A percentile compares a stretch with the other conserved stretches of the same genome.
These are phyloP conservation scores for Zarea fungicola DNA, from an alignment of 2,329 filamentous ascomycete species.

Conservation along the genomic window DNA sequence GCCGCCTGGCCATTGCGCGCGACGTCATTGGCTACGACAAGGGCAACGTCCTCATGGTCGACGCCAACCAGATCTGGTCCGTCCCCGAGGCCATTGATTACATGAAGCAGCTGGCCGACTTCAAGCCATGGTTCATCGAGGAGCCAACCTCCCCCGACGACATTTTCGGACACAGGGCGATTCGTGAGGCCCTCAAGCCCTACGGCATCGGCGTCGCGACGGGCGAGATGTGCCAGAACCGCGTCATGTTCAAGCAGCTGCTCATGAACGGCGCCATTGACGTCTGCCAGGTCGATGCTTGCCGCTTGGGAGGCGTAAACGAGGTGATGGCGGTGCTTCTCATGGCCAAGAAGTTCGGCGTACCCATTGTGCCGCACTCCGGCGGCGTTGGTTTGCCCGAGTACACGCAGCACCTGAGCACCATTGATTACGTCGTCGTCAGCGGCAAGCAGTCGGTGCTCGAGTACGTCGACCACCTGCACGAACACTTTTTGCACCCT, in stretches of 20 bases:
- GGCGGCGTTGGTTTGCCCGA: conserved; percentile 88
- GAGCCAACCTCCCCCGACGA: conserved; percentile 90
- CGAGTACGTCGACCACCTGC: conserved; percentile 89
- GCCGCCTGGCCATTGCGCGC: conserved; percentile 66
- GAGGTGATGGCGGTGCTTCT: conserved; percentile 87
- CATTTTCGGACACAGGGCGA: conserved; percentile 79
- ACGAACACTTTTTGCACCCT: conserved; percentile 88
- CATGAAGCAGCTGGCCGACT: conserved; percentile 76
- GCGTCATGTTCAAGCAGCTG: conserved; percentile 90
- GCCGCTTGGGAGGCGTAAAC: conserved; percentile 84
- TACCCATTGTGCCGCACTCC: conserved; percentile 84
- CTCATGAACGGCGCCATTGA: conserved; percentile 76
- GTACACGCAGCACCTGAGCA: conserved; percentile 89
- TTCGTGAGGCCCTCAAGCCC: conserved; percentile 72
- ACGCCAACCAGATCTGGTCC: conserved; percentile 90
- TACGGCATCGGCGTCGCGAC: conserved; percentile 79
- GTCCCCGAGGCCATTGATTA: conserved; percentile 84
- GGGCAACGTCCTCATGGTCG: conserved; percentile 84
- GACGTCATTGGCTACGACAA: conserved; percentile 76
- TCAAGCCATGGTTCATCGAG: conserved; percentile 91
- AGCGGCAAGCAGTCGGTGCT: conserved; percentile 74
- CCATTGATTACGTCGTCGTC: conserved; percentile 88
- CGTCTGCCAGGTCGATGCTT: conserved; percentile 85
- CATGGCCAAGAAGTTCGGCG: conserved; percentile 71
- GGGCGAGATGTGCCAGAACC: conserved; percentile 93